Evolutionary conservation across 1,139 yeast species (phyloP).

Genomic region (Eremothecium gossypii): DNA sequence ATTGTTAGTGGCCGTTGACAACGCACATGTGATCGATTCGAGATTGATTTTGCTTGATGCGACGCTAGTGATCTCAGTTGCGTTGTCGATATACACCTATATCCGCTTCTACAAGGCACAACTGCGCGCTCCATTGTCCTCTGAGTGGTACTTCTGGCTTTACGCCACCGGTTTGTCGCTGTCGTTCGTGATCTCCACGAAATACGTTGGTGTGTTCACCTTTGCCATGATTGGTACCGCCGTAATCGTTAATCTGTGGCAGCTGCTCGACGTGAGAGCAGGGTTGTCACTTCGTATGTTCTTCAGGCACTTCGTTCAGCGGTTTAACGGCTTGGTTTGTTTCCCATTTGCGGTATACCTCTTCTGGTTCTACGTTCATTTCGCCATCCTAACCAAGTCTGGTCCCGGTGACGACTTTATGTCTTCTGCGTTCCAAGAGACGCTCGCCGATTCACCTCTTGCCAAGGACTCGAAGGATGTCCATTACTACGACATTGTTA

Average conservation of each 20-base stretch:
- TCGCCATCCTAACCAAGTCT: slow-evolving; percentile 65
- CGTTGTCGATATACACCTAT: slow-evolving; percentile 67
- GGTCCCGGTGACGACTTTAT: slow-evolving; percentile 96
- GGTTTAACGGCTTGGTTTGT: slow-evolving; percentile 63
- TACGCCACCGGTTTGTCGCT: slow-evolving; percentile 71
- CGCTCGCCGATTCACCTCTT: slow-evolving; percentile 72
- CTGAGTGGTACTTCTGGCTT: slow-evolving; percentile 84
- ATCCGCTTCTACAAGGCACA: slow-evolving; percentile 73
- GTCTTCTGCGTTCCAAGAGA: slow-evolving; percentile 89
- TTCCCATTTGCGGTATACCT: slow-evolving; percentile 77
- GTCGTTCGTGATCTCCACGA: slow-evolving; percentile 86
- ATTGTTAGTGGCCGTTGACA: slow-evolving; percentile 74
- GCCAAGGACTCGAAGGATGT: slow-evolving; percentile 64
- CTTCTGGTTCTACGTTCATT: slow-evolving; percentile 92
- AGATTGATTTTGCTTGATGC: slow-evolving; percentile 88
- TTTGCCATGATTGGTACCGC: slow-evolving; percentile 81
- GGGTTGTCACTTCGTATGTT: slow-evolving; percentile 58
- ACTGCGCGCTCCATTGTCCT: slow-evolving; percentile 47
- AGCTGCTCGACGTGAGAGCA: slow-evolving; percentile 58
- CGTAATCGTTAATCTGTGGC: slow-evolving; percentile 81
- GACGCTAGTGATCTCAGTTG: slow-evolving; percentile 73
- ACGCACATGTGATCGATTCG: slow-evolving; percentile 88
- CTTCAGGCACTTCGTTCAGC: slow-evolving; percentile 63
- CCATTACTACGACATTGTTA: slow-evolving; percentile 65
- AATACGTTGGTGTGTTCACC: slow-evolving; percentile 91